Conservation (phyloP, 305 asterid species). For the Fraxinus angustifolia region DNA sequence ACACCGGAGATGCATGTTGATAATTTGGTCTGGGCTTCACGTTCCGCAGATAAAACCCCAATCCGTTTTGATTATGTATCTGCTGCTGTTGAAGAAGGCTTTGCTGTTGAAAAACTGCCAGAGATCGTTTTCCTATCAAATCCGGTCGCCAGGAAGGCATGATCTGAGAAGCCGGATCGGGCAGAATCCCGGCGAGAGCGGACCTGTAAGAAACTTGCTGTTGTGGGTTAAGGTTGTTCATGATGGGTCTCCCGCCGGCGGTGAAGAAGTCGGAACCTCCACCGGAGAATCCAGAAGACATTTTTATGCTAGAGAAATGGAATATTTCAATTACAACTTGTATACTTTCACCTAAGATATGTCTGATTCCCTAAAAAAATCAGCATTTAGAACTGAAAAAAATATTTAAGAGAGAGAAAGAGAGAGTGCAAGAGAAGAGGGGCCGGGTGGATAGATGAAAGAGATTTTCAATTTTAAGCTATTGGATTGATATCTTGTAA, state of each 20-base stretch:
- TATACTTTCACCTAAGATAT: neutral
- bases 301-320: conserved; percentile 19
- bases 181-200: conserved; percentile 44
- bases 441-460: neutral
- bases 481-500: conserved; percentile 40
- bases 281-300: conserved; percentile 66
- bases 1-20: conserved; percentile 51
- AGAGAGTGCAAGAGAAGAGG: neutral
- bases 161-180: conserved; percentile 54
- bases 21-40: conserved; percentile 54
- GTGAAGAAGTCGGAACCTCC: conserved; percentile 53
- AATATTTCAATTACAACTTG: neutral
- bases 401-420: neutral
- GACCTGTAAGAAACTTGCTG: conserved; percentile 48
- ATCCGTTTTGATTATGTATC: conserved; percentile 32
- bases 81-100: conserved; percentile 34
- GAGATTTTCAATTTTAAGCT: conserved; percentile 29
- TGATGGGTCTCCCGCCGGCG: conserved; percentile 35
- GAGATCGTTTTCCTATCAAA: conserved; percentile 61
- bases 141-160: conserved; percentile 35
- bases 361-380: conserved; percentile 21
- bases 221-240: conserved; percentile 26
- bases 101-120: conserved; percentile 58
- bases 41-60: conserved; percentile 61
- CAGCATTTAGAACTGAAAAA: conserved; percentile 33